Conservation (phyloP, 164 flowering plant genomes). For the Protea cynaroides region DNA sequence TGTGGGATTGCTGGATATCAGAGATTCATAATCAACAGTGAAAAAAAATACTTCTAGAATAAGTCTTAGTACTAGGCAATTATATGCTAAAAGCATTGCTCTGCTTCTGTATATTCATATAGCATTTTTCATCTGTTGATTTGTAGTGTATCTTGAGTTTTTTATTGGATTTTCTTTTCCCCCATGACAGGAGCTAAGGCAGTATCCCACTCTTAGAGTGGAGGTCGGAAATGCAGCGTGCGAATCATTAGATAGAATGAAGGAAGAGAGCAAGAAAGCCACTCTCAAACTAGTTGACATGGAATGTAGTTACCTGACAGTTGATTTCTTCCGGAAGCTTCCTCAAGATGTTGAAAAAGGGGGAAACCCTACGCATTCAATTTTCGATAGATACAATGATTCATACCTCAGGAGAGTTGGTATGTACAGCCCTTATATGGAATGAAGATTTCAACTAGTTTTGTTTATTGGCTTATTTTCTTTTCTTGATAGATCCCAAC, state of each 20-base stretch:
- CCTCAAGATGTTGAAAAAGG: slow-evolving; percentile 97
- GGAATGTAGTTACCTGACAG: slow-evolving; percentile 87
- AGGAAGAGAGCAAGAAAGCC: slow-evolving; percentile 81
- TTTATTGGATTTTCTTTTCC: background rate
- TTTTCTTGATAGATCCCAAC: background rate
- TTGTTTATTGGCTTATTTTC: too few species aligned
- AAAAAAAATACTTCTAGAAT: too few species aligned
- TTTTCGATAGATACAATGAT: slow-evolving; percentile 91
- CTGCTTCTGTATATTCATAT: too few species aligned
- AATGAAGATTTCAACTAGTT: background rate
- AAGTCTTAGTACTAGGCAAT: too few species aligned
- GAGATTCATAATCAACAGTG: too few species aligned
- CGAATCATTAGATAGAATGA: slow-evolving; percentile 78
- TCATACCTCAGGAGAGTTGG: slow-evolving; percentile 81
- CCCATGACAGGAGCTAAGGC: slow-evolving; percentile 68
- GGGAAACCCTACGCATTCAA: slow-evolving; percentile 88
- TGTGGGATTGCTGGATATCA: too few species aligned
- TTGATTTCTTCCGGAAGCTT: slow-evolving; percentile 95
- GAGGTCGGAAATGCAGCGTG: slow-evolving; percentile 76
- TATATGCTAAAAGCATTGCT: too few species aligned
- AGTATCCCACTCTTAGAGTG: slow-evolving; percentile 45
- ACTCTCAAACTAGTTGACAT: slow-evolving; percentile 83
- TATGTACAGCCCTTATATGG: slow-evolving; percentile 18
- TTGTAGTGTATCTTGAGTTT: background rate
- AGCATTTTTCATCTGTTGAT: too few species aligned